Evolutionary conservation across 768 basidiomycete species (phyloP).

Genomic region (Phlebiopsis gigantea): DNA sequence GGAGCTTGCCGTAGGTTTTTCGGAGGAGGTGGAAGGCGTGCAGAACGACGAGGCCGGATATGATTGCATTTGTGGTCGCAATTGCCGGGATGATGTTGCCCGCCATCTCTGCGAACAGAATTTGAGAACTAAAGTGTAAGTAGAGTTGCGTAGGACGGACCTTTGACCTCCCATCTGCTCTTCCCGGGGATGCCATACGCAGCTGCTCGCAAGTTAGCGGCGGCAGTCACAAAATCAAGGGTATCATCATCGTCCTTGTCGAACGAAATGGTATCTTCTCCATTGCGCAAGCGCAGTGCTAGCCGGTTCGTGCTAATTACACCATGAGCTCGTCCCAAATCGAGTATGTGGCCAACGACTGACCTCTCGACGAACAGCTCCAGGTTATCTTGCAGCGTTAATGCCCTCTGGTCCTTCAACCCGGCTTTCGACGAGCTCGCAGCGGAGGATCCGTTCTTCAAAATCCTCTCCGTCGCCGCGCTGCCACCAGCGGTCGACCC

Average conservation of each 20-base stretch:
- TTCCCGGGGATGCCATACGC: slow-evolving; percentile 87
- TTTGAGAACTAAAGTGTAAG: background rate
- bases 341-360: background rate
- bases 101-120: slow-evolving; percentile 74
- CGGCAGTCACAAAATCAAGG: slow-evolving; percentile 85
- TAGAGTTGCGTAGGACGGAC: slow-evolving; percentile 31
- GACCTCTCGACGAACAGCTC: slow-evolving; percentile 84
- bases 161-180: slow-evolving; percentile 97
- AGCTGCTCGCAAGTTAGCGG: slow-evolving; percentile 86
- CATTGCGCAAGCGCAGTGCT: slow-evolving; percentile 56
- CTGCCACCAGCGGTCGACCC: slow-evolving; percentile 19
- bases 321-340: background rate
- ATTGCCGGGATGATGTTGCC: slow-evolving; percentile 99
- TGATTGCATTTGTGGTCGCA: slow-evolving; percentile 97
- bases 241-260: slow-evolving; percentile 99
- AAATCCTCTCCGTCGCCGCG: slow-evolving; percentile 15
- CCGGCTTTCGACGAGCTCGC: slow-evolving; percentile 20
- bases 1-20: slow-evolving; percentile 51
- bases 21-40: slow-evolving; percentile 85
- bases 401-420: slow-evolving; percentile 77
- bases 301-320: slow-evolving; percentile 69
- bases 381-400: slow-evolving; percentile 78
- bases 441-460: slow-evolving; percentile 12
- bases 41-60: slow-evolving; percentile 91
- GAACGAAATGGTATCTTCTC: slow-evolving; percentile 75